A percentile compares a stretch with the other conserved stretches of the same genome.
Evolutionary conservation across 148 eudicot genomes (phyloP).

Genomic region (Chenopodium quinoa): DNA sequence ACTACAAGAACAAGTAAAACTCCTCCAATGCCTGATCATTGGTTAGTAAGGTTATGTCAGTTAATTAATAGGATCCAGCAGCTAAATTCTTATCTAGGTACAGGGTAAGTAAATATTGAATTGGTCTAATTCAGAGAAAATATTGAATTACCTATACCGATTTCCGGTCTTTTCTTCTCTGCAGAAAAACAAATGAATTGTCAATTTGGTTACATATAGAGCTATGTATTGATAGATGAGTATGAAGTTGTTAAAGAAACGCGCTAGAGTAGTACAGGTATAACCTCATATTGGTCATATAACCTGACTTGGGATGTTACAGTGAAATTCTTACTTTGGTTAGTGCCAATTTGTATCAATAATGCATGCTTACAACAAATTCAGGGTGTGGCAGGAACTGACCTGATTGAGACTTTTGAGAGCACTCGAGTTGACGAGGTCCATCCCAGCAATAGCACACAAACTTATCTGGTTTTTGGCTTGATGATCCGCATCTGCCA

Average conservation of each 20-base stretch:
- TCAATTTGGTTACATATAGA: background rate
- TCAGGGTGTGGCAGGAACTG: background rate
- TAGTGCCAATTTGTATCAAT: too few relatives aligned
- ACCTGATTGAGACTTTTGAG: background rate
- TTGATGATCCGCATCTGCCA: slow-evolving; percentile 15
- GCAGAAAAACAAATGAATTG: background rate
- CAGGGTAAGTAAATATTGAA: background rate
- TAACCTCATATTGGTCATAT: too few relatives aligned
- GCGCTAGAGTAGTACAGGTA: too few relatives aligned
- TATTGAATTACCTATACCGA: background rate
- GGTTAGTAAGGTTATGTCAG: background rate
- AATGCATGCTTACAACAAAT: too few relatives aligned
- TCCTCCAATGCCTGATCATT: slow-evolving; percentile 19
- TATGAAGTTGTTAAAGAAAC: too few relatives aligned
- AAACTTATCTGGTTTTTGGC: background rate
- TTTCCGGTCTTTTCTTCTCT: background rate
- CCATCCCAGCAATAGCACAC: slow-evolving; percentile 13
- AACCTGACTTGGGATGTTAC: too few relatives aligned
- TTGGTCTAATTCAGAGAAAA: background rate
- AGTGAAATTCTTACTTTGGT: too few relatives aligned
- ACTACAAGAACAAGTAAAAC: slow-evolving; percentile 9
- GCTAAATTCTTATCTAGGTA: background rate
- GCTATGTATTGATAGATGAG: too few relatives aligned
- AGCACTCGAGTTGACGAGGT: background rate
- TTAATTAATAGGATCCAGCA: background rate